Percentiles rank a stretch among this genome's conserved stretches.
phyloP scores from a whole-genome alignment of 441 rosid species.

The Geranium incanum region DNA sequence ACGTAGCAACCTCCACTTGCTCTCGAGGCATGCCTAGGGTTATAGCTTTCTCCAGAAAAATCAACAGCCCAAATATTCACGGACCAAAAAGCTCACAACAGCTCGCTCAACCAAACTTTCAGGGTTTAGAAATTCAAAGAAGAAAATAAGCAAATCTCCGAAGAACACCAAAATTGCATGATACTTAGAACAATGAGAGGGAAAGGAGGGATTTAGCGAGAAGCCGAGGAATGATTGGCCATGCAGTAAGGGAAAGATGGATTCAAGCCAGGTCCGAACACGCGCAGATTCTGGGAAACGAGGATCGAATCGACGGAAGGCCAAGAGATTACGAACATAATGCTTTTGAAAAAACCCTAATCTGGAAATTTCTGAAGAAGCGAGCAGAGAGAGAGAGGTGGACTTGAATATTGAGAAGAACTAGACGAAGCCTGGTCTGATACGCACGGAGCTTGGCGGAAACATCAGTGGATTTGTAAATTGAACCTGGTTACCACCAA shows the following conservation, averaged over 20 bases:
- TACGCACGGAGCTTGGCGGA: neutral
- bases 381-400: neutral
- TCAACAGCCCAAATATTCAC: neutral
- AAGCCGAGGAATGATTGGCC: slow-evolving; percentile 54
- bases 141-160: neutral
- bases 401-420: neutral
- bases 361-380: neutral
- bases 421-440: slow-evolving; percentile 7
- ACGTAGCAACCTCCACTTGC: slow-evolving; percentile 22
- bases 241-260: slow-evolving; percentile 77
- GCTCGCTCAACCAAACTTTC: slow-evolving; percentile 1
- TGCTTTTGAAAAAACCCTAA: slow-evolving; percentile 12
- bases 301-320: slow-evolving; percentile 30
- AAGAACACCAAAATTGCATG: slow-evolving; percentile 25
- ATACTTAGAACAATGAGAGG: neutral
- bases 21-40: slow-evolving; percentile 38
- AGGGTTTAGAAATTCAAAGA: neutral
- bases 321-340: slow-evolving; percentile 47
- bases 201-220: slow-evolving; percentile 33
- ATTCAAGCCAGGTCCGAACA: slow-evolving; percentile 78
- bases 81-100: neutral
- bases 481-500: slow-evolving; percentile 4
- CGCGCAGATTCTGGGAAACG: slow-evolving; percentile 51
- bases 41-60: slow-evolving; percentile 8
- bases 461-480: slow-evolving; percentile 5